Base-by-base conservation (phyloP, 257 asterid species). In the Fraxinus americana region DNA sequence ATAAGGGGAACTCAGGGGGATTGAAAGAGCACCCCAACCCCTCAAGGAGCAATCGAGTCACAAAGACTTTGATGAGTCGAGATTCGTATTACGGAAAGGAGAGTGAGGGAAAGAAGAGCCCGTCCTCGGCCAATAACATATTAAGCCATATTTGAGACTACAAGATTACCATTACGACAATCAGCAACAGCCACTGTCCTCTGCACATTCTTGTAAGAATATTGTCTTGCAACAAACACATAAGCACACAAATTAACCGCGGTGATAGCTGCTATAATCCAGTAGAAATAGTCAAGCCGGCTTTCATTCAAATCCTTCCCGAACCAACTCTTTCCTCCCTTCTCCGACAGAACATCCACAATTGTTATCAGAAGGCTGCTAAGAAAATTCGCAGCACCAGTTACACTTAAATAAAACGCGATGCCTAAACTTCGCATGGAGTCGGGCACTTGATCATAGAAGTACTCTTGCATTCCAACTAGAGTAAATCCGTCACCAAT, bases 391-490 rank as follows among this genome's bases (percentile, higher is more conserved):
- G 90, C 91, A 0, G 88, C 91, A 2, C 96, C 99, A 12, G 92
- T 80, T 8, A 94, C 90, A 39, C 97, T 90, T 0, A 94, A 82
- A 81, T 92, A 94, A 23, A 92, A 50, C 0, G 96, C 98, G 0
- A 92, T 87, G 9, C 97, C 98, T 19, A 94, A 78, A 57, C 97
- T 91, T 65, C 98, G 86, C 99, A 94, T 92, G 14, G 95, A 87
- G 73, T 94, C 98, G 0, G 99, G 98, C 4, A 92, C 95, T 67
- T 92, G 97, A 29, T 91, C 98, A 50, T 94, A 94, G 71, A 92
- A 92, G 73, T 88, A 94, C 85, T 94, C 97, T 70, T 96, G 99
- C 75, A 96, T 52, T 0, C 99, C 99, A n/a, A 96, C 99, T 0
- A 96, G 79, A 0, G 95, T 75, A 67, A 93, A 96, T 1, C 91